Evolutionary conservation across 345 rosid species (phyloP), one percentile per base, ranked within the genome.

Genomic region (Acer campestre): DNA sequence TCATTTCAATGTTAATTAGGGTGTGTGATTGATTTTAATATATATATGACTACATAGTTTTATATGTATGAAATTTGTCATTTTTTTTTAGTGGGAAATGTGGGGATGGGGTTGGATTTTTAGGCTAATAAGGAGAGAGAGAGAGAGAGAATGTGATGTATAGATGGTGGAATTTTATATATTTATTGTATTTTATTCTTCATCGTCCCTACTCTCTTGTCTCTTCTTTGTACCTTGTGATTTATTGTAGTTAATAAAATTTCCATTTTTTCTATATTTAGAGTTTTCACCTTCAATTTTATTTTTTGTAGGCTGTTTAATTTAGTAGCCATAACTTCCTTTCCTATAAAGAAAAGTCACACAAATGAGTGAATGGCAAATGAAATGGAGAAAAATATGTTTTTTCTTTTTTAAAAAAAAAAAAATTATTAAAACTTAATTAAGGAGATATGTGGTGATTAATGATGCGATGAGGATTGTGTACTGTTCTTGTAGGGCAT

Each of bases 21-120:
- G 22, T 42, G 55, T 72, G 75, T 72, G 75, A 72, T 59, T 72
- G 67, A 40, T 59, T 72, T 56, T 40, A 72, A 38, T 35, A 58
- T 23, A 8, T 59, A 58, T 23, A 5, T 40, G 44, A 16, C 31
- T 31, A 31, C 35, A 31, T 31, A 42, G 25, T 23, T 49, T 42
- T 71, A 4, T 11, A 56, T 38, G 51, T 40, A 48, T 23, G 56
- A 42, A 22, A 10, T 48, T 42, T 35, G 48, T 56, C 65, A 31
- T 31, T 31, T 31, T 29, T 29, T 31, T n/a, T 42, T 46, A 46
- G 49, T 42, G 46, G 46, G 46, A 7, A 46, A 46, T 46, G 49
- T 46, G 49, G 49, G 49, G 49, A 46, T 44, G 55, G 56, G 71
- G 31, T 22, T 46, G 51, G 61, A 35, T 46, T 10, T 55, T 55